These are phyloP conservation scores for Glarea lozoyensis DNA, from an alignment of 495 filamentous ascomycete genomes.

Conservation along the genomic window DNA sequence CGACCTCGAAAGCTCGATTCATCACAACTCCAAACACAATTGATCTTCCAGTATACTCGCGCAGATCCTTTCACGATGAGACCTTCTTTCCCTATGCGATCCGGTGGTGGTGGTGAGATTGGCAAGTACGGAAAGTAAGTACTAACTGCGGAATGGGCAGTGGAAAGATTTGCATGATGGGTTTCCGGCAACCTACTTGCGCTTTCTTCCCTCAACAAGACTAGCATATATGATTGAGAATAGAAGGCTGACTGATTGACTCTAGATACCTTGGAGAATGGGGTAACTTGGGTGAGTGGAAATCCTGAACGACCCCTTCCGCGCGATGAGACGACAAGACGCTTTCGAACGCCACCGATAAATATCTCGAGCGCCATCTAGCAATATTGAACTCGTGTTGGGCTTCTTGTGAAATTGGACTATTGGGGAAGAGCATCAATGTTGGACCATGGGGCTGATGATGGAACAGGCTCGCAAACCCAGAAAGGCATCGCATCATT, in stretches of 20 bases:
- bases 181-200: too few species aligned
- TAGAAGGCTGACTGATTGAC: constrained; percentile 23
- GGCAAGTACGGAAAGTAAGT: constrained; percentile 69
- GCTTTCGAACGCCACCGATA: too few species aligned
- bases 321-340: too few species aligned
- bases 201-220: too few species aligned
- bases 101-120: constrained; percentile 43
- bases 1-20: constrained; percentile 7
- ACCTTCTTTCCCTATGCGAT: constrained; percentile 37
- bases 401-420: too few species aligned
- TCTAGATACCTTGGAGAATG: constrained; percentile 74
- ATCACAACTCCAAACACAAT: constrained; percentile 13
- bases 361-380: too few species aligned
- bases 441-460: constrained; percentile 7
- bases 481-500: constrained; percentile 59
- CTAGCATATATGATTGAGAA: too few species aligned
- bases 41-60: constrained; percentile 6
- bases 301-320: constrained; percentile 16
- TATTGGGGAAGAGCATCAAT: too few species aligned
- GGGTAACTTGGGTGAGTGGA: constrained; percentile 81
- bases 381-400: too few species aligned
- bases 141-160: constrained; percentile 5
- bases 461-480: constrained; percentile 33
- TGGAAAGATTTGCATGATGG: background rate
- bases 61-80: constrained; percentile 47